phyloP scores from a whole-genome alignment of 495 filamentous ascomycete genomes.

The Bacidia rubella region DNA sequence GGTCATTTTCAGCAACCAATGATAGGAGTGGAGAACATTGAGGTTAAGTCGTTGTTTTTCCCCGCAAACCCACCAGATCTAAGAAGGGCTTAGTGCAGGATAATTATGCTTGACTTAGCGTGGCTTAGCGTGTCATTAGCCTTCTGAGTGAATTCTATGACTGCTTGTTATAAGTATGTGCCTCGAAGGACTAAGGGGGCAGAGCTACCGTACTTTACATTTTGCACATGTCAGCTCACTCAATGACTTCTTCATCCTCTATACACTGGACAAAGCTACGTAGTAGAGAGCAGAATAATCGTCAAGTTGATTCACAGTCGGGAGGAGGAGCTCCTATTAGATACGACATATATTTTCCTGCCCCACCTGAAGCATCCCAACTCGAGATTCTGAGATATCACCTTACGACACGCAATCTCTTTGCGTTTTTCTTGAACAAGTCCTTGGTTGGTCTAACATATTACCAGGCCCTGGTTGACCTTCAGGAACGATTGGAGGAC shows the following conservation, averaged over 20 bases:
- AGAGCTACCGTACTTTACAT: too few relatives aligned
- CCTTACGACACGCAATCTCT: constrained; percentile 49
- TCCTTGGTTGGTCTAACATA: constrained; percentile 44
- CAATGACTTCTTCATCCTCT: background rate
- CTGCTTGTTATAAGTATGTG: too few relatives aligned
- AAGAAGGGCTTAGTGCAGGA: too few relatives aligned
- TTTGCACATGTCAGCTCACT: too few relatives aligned
- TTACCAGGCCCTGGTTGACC: constrained; percentile 41
- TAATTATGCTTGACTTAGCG: too few relatives aligned
- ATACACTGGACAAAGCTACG: background rate
- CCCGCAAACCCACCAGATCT: too few relatives aligned
- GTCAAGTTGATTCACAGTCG: background rate
- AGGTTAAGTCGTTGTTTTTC: too few relatives aligned
- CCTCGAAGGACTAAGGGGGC: too few relatives aligned
- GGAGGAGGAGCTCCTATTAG: background rate
- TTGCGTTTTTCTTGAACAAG: constrained; percentile 42
- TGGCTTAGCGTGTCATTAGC: too few relatives aligned
- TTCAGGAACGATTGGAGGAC: constrained; percentile 37
- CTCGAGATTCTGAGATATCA: constrained; percentile 37
- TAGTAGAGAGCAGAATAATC: background rate
- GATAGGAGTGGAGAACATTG: too few relatives aligned
- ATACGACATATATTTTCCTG: constrained; percentile 45
- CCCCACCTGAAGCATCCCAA: constrained; percentile 32
- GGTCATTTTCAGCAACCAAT: too few relatives aligned
- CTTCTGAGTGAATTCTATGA: too few relatives aligned